These are phyloP conservation scores for Proliferodiscus dingleyae DNA, from an alignment of 2,329 filamentous ascomycete genomes.

Conservation along the genomic window DNA sequence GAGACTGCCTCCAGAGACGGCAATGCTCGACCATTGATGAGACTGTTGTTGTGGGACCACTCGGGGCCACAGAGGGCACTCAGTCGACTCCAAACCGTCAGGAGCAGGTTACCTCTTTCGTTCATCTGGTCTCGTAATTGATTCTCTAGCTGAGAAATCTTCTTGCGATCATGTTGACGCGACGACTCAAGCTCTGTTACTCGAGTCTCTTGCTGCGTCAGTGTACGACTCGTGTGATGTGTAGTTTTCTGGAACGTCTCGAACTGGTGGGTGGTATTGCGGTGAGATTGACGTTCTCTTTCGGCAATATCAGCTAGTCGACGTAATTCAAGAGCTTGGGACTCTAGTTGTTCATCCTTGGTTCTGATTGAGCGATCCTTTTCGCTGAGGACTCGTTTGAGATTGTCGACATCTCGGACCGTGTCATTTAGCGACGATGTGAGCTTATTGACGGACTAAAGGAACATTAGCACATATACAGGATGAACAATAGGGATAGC, in stretches of 20 bases:
- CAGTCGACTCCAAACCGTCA: conserved; percentile 85
- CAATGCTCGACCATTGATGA: conserved; percentile 79
- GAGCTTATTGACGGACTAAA: conserved; percentile 74
- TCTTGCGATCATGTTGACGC: conserved; percentile 71
- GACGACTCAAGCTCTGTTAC: conserved; percentile 82
- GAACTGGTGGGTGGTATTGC: conserved; percentile 80
- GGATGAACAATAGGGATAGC: conserved; percentile 13
- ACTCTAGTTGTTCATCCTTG: conserved; percentile 83
- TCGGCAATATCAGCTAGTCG: conserved; percentile 85
- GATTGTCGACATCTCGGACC: conserved; percentile 72
- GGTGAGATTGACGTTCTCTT: conserved; percentile 79
- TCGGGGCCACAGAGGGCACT: conserved; percentile 82
- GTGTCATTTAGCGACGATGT: conserved; percentile 85
- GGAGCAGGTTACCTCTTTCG: conserved; percentile 83
- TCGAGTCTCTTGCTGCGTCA: conserved; percentile 77
- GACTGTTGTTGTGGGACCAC: conserved; percentile 84
- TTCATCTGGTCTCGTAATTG: conserved; percentile 80
- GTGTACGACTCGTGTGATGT: conserved; percentile 78
- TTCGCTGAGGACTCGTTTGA: conserved; percentile 74
- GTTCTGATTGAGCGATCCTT: conserved; percentile 88
- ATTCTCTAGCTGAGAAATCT: conserved; percentile 66
- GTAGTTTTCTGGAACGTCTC: conserved; percentile 86
- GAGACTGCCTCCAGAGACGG: conserved; percentile 82
- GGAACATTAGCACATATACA: conserved; percentile 14
- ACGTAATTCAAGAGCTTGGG: conserved; percentile 77